These are phyloP conservation scores for Tricholoma furcatifolium DNA, from an alignment of 768 basidiomycete genomes.

Conservation along the genomic window DNA sequence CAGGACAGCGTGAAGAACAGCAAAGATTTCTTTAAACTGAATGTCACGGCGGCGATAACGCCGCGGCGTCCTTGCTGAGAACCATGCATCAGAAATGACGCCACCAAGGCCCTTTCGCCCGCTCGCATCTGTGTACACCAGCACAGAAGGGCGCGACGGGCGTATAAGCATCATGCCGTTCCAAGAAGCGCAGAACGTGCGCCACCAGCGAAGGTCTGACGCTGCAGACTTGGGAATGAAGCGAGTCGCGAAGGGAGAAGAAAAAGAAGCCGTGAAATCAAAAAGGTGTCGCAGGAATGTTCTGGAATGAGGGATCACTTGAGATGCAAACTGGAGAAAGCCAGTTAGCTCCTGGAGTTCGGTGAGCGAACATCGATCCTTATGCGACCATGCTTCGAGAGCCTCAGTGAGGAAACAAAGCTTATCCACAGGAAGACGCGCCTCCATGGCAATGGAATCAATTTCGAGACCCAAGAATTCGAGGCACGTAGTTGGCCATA, in stretches of 20 bases:
- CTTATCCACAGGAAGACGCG: constrained; percentile 29
- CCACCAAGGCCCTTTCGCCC: constrained; percentile 30
- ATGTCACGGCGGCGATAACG: constrained; percentile 18
- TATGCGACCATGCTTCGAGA: constrained; percentile 21
- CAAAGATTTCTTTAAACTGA: constrained; percentile 29
- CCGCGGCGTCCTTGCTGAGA: neutral
- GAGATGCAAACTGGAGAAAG: constrained; percentile 30
- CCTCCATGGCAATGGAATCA: constrained; percentile 26
- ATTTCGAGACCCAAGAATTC: constrained; percentile 27
- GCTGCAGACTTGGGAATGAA: constrained; percentile 22
- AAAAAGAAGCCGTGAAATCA: constrained; percentile 27
- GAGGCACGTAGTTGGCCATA: constrained; percentile 18
- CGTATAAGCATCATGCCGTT: constrained; percentile 24
- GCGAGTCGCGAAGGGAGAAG: constrained; percentile 15
- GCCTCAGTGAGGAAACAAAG: constrained; percentile 22
- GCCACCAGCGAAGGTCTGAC: constrained; percentile 34
- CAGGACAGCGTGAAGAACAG: neutral
- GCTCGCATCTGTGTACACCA: constrained; percentile 31
- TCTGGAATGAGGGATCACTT: constrained; percentile 29
- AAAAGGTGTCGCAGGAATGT: constrained; percentile 27
- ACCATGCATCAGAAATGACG: neutral
- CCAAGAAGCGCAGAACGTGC: constrained; percentile 21
- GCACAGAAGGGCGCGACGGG: constrained; percentile 9
- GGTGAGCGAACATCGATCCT: constrained; percentile 16
- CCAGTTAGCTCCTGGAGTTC: constrained; percentile 32